These are phyloP conservation scores for Ophiocordyceps camponoti-rufipedis DNA, from an alignment of 2,329 filamentous ascomycete species.

Conservation along the genomic window DNA sequence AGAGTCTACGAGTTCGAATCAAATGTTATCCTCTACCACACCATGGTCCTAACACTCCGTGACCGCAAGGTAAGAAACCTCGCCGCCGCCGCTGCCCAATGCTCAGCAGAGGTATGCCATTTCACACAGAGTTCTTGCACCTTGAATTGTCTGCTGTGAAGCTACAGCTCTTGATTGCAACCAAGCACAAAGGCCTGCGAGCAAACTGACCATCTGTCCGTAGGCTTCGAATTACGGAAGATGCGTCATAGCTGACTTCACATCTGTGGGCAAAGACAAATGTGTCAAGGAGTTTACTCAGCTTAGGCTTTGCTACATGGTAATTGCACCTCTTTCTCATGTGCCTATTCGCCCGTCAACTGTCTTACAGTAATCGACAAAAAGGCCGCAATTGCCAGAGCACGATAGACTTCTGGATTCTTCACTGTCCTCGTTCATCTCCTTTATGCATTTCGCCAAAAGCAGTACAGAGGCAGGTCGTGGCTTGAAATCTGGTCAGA, in stretches of 20 bases:
- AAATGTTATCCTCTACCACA: no score
- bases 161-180: neutral
- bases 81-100: constrained; percentile 33
- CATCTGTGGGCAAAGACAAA: constrained; percentile 77
- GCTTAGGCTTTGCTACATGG: constrained; percentile 76
- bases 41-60: constrained; percentile 9
- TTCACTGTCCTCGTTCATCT: no score
- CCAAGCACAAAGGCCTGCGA: neutral
- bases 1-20: no score
- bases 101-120: constrained; percentile 30
- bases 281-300: constrained; percentile 71
- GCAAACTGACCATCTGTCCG: neutral
- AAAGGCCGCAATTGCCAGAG: neutral
- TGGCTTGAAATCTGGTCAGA: no score
- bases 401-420: no score
- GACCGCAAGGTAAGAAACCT: constrained; percentile 34
- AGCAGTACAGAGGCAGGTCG: no score
- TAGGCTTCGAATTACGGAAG: constrained; percentile 77
- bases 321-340: constrained; percentile 21
- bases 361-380: neutral
- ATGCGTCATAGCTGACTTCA: constrained; percentile 82
- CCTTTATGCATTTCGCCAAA: no score
- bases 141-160: neutral
- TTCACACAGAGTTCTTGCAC: neutral
- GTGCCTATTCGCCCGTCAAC: neutral